Conservation (phyloP, 495 filamentous ascomycete species). For the Lasiosphaeria ovina region DNA sequence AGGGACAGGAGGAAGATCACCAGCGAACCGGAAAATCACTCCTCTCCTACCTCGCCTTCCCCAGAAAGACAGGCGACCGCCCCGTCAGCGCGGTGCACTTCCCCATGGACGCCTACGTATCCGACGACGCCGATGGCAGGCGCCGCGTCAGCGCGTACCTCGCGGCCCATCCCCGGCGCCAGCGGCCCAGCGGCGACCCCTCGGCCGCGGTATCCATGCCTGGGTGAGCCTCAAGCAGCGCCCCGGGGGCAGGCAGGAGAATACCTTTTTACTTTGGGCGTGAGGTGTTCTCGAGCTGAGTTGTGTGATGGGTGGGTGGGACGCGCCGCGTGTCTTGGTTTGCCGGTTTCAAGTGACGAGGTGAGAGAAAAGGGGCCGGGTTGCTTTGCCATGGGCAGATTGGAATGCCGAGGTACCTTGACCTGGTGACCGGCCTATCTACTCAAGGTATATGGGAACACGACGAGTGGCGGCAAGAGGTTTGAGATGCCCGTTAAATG, state of each 20-base stretch:
- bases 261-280: slow-evolving; percentile 14
- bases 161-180: not conserved
- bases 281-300: too few relatives aligned
- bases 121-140: not conserved
- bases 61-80: not conserved
- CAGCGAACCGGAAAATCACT: not conserved
- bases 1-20: not conserved
- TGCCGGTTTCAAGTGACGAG: too few relatives aligned
- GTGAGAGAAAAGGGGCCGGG: too few relatives aligned
- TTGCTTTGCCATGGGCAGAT: too few relatives aligned
- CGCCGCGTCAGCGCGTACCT: not conserved
- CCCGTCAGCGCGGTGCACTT: not conserved
- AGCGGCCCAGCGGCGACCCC: slow-evolving; percentile 16
- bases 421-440: too few relatives aligned
- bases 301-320: too few relatives aligned
- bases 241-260: slow-evolving; percentile 16
- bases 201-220: slow-evolving; percentile 19
- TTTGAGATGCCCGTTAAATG: too few relatives aligned
- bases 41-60: not conserved
- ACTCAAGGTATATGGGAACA: too few relatives aligned
- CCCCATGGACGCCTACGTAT: not conserved
- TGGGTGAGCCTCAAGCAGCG: slow-evolving; percentile 21
- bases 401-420: too few relatives aligned
- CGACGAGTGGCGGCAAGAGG: too few relatives aligned
- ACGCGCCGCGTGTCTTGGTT: too few relatives aligned